Evolutionary conservation across 345 rosid genomes (phyloP).

Genomic region (Aquilaria sinensis): DNA sequence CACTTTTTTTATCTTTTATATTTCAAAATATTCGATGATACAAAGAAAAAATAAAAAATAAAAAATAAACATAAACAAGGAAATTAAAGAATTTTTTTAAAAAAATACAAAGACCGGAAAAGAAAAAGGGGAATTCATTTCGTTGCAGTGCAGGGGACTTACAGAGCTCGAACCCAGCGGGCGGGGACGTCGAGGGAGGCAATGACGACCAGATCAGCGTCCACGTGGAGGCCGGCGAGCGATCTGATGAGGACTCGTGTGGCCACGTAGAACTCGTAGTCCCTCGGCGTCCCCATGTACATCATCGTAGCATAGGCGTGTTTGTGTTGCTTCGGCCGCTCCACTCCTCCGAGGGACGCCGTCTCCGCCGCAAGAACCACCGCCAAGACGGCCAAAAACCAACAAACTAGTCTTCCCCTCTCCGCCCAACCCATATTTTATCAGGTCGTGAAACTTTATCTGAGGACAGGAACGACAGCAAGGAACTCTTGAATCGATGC

Average conservation of each 20-base stretch:
- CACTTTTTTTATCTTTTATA: background rate
- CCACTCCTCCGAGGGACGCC: constrained; percentile 12
- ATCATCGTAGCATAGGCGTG: constrained; percentile 98
- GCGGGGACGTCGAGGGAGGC: constrained; percentile 92
- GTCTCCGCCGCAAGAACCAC: constrained; percentile 3
- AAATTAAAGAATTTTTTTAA: background rate
- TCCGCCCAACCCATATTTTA: constrained; percentile 6
- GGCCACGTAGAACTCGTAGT: constrained; percentile 95
- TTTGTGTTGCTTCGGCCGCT: constrained; percentile 30
- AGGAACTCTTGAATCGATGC: background rate
- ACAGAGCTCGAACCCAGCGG: constrained; percentile 73
- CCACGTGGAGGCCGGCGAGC: constrained; percentile 47
- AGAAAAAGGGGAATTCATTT: background rate
- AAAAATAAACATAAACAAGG: no score
- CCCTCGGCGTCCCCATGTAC: constrained; percentile 99
- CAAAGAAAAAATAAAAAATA: background rate
- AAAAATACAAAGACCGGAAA: background rate
- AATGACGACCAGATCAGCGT: constrained; percentile 93
- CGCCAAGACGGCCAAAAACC: constrained; percentile 2
- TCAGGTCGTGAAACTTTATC: background rate
- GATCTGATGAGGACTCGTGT: constrained; percentile 92
- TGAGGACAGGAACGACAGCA: background rate
- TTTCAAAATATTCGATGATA: background rate
- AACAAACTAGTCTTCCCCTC: background rate
- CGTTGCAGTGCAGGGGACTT: constrained; percentile 23